Evolutionary conservation across 1,139 yeast genomes (phyloP).

Genomic region (Lodderomyces metapsilosis): DNA sequence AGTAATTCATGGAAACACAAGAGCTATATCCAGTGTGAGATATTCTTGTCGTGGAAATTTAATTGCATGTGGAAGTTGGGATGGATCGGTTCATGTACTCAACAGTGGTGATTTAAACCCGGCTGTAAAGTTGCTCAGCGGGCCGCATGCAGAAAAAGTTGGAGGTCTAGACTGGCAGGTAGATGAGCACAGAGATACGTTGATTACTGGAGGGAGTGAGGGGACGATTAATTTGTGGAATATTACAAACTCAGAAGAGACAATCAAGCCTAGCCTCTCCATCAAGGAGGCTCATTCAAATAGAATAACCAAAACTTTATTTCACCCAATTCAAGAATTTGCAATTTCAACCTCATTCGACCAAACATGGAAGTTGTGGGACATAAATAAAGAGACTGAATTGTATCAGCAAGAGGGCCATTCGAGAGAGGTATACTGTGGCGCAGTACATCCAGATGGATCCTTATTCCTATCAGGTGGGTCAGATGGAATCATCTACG

Average conservation of each 20-base stretch:
- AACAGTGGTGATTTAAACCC: conserved; percentile 34
- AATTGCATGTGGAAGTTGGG: conserved; percentile 82
- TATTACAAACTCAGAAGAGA: conserved; percentile 12
- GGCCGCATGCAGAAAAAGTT: conserved; percentile 55
- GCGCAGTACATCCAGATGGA: conserved; percentile 77
- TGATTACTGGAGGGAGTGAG: conserved; percentile 67
- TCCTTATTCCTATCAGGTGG: conserved; percentile 77
- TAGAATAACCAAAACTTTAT: conserved; percentile 61
- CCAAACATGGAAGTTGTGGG: conserved; percentile 90
- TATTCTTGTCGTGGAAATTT: conserved; percentile 33
- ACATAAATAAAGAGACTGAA: conserved; percentile 39
- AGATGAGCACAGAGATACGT: conserved; percentile 12
- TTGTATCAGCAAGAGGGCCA: conserved; percentile 78
- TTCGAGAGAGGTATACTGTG: conserved; percentile 64
- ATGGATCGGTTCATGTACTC: conserved; percentile 56
- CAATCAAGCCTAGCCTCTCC: conserved; percentile 17
- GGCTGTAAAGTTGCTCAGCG: conserved; percentile 10
- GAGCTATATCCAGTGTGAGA: conserved; percentile 66
- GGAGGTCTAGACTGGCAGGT: conserved; percentile 68
- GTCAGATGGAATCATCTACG: conserved; percentile 65
- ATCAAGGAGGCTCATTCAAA: conserved; percentile 42
- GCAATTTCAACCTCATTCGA: conserved; percentile 79
- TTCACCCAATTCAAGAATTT: conserved; percentile 61
- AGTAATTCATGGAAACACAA: conserved; percentile 49
- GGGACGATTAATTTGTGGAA: conserved; percentile 54